Base-by-base conservation (phyloP, 164 flowering plant genomes). In the grape (Vitis vinifera) region DNA sequence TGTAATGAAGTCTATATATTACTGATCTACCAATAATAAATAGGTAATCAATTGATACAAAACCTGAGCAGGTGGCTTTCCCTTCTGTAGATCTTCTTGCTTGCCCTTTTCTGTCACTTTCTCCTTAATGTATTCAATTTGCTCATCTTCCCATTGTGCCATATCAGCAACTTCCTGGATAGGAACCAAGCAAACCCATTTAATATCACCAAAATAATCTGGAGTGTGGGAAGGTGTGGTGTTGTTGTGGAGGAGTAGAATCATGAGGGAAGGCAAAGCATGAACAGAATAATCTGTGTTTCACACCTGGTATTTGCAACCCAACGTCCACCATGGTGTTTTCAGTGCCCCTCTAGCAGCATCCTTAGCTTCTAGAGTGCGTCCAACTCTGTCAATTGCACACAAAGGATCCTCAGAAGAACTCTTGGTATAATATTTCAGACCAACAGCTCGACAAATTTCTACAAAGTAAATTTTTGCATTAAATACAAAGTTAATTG, bases 281-380 rank as follows among this genome's bases (percentile, higher is more conserved):
- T 3, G 12, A 60, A 58, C 52, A 49, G n/a, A 63, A 11, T 4
- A 37, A 37, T 37, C 44, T 51, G 31, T 48, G 17, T 61, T 15
- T 19, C 30, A 61, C 68, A 86, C 98, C 85, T 89, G 78, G 72
- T 92, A 94, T 73, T 72, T 78, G 81, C 95, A 91, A 37, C 97
- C 99, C 76, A 94, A 71, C 56, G 99, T 94, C 99, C 97, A 94
- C 97, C 99, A 92, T 66, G 97, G 94, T 30, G 94, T 89, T 83
- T 92, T 92, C 70, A 94, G 66, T 48, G 97, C 95, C 12, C 81
- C 95, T 81, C 97, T 82, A 23, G 99, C 99, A 75, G 97, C 91
- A 84, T 94, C 94, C 79, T 89, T 90, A 47, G 99, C 91, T 85
- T 94, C 99, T 62, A 67, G 8, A 2, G 60, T 76, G 67, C 93